A percentile compares a stretch with the other conserved stretches of the same genome.
These are phyloP conservation scores for Saccharomyces uvarum DNA, from an alignment of 1,139 yeast species.

Conservation along the genomic window DNA sequence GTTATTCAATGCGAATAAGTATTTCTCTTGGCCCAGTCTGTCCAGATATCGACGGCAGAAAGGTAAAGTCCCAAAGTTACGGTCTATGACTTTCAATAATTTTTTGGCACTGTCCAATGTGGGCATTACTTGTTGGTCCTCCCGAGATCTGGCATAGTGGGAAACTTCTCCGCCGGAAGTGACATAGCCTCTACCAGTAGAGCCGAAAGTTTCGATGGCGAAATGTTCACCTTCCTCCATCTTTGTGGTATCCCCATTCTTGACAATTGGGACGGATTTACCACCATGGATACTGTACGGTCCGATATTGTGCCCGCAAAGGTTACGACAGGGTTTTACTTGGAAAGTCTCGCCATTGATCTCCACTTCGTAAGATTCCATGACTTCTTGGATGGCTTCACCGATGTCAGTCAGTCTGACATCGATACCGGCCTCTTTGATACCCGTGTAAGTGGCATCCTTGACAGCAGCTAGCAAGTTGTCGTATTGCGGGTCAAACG, in stretches of 20 bases:
- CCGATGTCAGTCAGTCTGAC: constrained; percentile 94
- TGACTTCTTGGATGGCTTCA: constrained; percentile 89
- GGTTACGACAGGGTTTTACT: constrained; percentile 80
- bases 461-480: constrained; percentile 71
- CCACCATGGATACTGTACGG: constrained; percentile 87
- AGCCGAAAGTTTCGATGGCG: constrained; percentile 96
- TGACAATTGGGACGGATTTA: constrained; percentile 91
- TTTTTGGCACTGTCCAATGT: constrained; percentile 59
- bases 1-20: constrained; percentile 78
- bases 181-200: constrained; percentile 92
- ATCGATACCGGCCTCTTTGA: constrained; percentile 89
- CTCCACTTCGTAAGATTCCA: constrained; percentile 94
- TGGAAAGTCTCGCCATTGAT: constrained; percentile 79
- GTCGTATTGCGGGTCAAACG: constrained; percentile 82
- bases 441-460: constrained; percentile 92
- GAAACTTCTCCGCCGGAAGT: constrained; percentile 85
- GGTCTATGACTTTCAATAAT: constrained; percentile 60
- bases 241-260: constrained; percentile 86
- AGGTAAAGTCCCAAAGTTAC: constrained; percentile 86
- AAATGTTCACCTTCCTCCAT: constrained; percentile 98
- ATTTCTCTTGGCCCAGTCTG: constrained; percentile 84
- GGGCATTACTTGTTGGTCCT: constrained; percentile 45
- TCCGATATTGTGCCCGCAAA: constrained; percentile 89
- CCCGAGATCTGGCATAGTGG: constrained; percentile 65
- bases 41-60: constrained; percentile 95